Conservation (phyloP, 768 basidiomycete genomes). For the Suillus spraguei region DNA sequence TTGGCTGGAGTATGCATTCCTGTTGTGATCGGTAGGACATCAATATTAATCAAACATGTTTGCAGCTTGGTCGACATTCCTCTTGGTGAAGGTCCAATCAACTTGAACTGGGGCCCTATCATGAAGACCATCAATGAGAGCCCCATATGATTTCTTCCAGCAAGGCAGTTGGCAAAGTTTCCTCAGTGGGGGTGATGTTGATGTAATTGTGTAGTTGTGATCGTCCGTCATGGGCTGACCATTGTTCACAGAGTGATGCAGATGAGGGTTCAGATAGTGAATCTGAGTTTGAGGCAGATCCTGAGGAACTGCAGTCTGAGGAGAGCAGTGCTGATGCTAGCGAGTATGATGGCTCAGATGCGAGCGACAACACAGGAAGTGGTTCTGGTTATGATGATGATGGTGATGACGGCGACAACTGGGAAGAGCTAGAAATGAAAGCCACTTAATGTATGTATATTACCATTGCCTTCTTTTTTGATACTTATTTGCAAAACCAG, state of each 20-base stretch:
- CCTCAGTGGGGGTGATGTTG: conserved; percentile 68
- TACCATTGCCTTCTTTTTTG: not conserved
- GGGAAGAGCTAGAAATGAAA: conserved; percentile 94
- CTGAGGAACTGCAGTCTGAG: conserved; percentile 43
- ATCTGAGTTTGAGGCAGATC: conserved; percentile 65
- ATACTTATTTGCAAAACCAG: conserved; percentile 27
- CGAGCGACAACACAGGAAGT: conserved; percentile 59
- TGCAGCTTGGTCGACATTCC: conserved; percentile 94
- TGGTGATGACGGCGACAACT: conserved; percentile 86
- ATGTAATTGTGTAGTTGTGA: conserved; percentile 46
- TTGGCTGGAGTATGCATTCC: conserved; percentile 86
- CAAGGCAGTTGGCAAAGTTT: conserved; percentile 96
- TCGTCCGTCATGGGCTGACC: conserved; percentile 36
- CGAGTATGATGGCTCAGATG: conserved; percentile 54
- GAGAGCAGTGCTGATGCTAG: conserved; percentile 55
- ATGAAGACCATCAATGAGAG: conserved; percentile 99
- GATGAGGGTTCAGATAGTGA: conserved; percentile 67
- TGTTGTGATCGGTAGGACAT: not conserved
- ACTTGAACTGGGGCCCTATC: conserved; percentile 96
- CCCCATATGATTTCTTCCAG: conserved; percentile 93
- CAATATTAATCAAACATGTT: conserved; percentile 10
- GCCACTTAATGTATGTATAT: conserved; percentile 73
- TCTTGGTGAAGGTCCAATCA: conserved; percentile 93
- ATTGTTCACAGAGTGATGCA: conserved; percentile 50
- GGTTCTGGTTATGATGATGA: conserved; percentile 65